A percentile compares a stretch with the other conserved stretches of the same genome.
Evolutionary conservation across 208 protist species (phyloP).

Genomic region (Trypanosoma scelopori): DNA sequence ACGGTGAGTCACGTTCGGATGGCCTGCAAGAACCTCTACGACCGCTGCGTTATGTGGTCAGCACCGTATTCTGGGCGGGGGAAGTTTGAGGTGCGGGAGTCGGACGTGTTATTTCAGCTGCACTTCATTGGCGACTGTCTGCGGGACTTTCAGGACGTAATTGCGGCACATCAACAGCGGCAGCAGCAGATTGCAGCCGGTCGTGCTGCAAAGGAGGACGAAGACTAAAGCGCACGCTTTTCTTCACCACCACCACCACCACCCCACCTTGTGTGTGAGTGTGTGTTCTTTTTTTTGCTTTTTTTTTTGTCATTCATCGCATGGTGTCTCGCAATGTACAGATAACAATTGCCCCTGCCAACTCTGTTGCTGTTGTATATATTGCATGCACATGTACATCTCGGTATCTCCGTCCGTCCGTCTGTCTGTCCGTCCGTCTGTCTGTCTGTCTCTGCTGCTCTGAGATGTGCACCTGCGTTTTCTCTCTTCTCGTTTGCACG

Average conservation of each 20-base stretch:
- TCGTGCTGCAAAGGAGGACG: conserved; percentile 21
- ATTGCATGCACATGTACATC: background rate
- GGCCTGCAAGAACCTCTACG: conserved; percentile 89
- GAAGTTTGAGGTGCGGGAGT: conserved; percentile 58
- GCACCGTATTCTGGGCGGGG: conserved; percentile 71
- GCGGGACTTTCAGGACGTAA: conserved; percentile 87
- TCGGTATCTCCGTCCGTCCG: background rate
- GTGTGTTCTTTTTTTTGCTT: no score
- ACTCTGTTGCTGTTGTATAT: conserved; percentile 2
- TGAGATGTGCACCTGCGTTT: no score
- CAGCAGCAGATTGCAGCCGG: conserved; percentile 24
- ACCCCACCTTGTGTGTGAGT: no score
- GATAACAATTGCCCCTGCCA: background rate
- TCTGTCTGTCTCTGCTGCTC: no score
- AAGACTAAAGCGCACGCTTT: conserved; percentile 8
- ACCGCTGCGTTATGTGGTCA: conserved; percentile 83
- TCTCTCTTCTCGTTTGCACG: background rate
- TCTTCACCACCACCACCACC: no score
- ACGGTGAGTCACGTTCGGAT: conserved; percentile 91
- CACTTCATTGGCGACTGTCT: conserved; percentile 88
- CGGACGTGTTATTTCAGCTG: conserved; percentile 84
- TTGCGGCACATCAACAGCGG: conserved; percentile 65
- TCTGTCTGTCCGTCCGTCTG: background rate
- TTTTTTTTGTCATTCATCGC: no score
- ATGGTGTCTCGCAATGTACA: conserved; percentile 4